Evolutionary conservation across 306 rosid genomes (phyloP).

Genomic region (Cajanus cajan): DNA sequence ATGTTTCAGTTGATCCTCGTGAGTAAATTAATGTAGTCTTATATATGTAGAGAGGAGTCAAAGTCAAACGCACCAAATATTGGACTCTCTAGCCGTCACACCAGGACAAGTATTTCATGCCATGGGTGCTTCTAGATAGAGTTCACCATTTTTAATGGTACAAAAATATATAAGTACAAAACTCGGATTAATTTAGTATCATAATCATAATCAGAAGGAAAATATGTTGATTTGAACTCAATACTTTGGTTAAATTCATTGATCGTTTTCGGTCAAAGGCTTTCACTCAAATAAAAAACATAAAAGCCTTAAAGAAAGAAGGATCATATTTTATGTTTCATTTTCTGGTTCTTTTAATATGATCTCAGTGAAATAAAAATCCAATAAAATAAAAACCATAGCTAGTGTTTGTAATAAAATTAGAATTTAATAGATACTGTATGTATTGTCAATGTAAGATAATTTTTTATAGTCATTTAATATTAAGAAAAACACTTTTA

Average conservation of each 20-base stretch:
- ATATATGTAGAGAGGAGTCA: neutral
- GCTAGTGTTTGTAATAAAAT: no score
- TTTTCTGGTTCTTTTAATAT: no score
- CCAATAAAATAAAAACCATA: no score
- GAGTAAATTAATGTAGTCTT: neutral
- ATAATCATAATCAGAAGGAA: neutral
- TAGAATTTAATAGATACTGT: no score
- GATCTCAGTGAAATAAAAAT: no score
- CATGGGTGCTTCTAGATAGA: neutral
- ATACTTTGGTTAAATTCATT: no score
- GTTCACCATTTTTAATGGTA: neutral
- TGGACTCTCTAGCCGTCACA: neutral
- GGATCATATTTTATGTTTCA: neutral
- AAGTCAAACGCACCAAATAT: conserved; percentile 24
- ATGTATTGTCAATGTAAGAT: no score
- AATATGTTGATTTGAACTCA: neutral
- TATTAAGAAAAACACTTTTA: no score
- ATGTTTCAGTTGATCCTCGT: neutral
- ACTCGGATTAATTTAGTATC: neutral
- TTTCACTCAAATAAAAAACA: neutral
- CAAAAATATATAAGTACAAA: no score
- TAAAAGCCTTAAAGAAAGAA: neutral
- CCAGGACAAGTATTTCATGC: neutral
- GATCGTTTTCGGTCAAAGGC: no score
- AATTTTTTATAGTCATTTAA: no score